Evolutionary conservation across 768 basidiomycete species (phyloP).

Genomic region (Trametes gibbosa): DNA sequence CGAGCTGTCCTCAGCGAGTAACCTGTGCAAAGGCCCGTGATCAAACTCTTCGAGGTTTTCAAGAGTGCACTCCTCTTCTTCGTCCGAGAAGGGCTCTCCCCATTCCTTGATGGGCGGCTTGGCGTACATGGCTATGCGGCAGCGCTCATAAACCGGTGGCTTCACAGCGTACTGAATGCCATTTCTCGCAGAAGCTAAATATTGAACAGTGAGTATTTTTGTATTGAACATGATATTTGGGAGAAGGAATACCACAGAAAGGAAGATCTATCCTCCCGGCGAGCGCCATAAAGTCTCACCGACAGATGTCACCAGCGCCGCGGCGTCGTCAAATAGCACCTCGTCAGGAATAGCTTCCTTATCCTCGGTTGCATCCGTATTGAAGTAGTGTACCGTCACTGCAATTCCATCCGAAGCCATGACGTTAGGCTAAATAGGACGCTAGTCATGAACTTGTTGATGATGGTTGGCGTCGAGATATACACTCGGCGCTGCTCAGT

Average conservation of each 20-base stretch:
- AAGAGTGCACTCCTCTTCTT: slow-evolving; percentile 6
- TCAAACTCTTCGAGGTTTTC: slow-evolving; percentile 17
- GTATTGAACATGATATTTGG: not conserved
- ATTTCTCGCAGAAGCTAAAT: not conserved
- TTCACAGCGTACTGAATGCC: not conserved
- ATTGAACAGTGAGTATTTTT: slow-evolving; percentile 6
- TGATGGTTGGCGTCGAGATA: too few relatives aligned
- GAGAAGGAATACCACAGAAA: not conserved
- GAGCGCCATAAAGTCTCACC: not conserved
- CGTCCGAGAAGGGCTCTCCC: not conserved
- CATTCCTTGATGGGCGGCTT: not conserved
- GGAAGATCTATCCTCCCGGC: not conserved
- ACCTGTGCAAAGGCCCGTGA: not conserved
- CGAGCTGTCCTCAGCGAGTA: not conserved
- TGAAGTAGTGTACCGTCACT: not conserved
- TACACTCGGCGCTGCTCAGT: too few relatives aligned
- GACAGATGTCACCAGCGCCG: not conserved
- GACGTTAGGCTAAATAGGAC: too few relatives aligned
- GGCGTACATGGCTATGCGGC: not conserved
- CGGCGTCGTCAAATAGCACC: not conserved
- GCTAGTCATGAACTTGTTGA: too few relatives aligned
- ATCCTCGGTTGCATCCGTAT: not conserved
- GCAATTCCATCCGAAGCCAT: not conserved
- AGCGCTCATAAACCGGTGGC: not conserved
- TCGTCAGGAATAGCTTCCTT: not conserved